A percentile compares a stretch with the other conserved stretches of the same genome.
Evolutionary conservation across 2,329 filamentous ascomycete species (phyloP).

Genomic region (Aspergillus japonicus): DNA sequence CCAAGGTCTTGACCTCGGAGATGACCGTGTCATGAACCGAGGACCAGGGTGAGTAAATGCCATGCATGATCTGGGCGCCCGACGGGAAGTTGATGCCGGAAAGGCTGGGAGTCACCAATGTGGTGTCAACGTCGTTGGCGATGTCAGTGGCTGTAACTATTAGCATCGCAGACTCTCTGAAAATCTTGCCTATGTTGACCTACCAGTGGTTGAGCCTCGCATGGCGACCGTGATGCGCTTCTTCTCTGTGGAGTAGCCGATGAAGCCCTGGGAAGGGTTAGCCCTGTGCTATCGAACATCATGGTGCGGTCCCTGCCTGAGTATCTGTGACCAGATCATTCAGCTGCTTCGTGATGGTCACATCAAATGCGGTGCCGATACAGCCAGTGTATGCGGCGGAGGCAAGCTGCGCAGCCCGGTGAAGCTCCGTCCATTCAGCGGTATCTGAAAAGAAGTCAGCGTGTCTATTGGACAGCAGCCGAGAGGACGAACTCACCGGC

Average conservation of each 20-base stretch:
- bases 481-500: background rate
- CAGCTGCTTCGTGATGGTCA: slow-evolving; percentile 31
- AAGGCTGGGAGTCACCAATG: slow-evolving; percentile 23
- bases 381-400: slow-evolving; percentile 33
- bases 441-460: slow-evolving; percentile 11
- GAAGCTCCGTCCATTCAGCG: slow-evolving; percentile 21
- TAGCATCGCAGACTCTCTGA: background rate
- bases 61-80: slow-evolving; percentile 28
- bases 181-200: background rate
- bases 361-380: slow-evolving; percentile 27
- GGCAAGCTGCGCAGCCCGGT: slow-evolving; percentile 30
- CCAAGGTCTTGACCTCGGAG: slow-evolving; percentile 26
- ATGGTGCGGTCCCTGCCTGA: slow-evolving; percentile 14
- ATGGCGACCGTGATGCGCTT: slow-evolving; percentile 32
- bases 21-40: slow-evolving; percentile 31
- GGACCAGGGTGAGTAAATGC: slow-evolving; percentile 28
- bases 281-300: background rate
- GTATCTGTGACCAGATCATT: slow-evolving; percentile 25
- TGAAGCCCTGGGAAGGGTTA: slow-evolving; percentile 22
- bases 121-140: slow-evolving; percentile 28
- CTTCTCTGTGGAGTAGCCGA: slow-evolving; percentile 27
- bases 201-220: slow-evolving; percentile 31
- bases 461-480: background rate
- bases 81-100: slow-evolving; percentile 31
- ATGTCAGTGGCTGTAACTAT: slow-evolving; percentile 17